Percentiles rank a stretch among this genome's conserved stretches.
These are phyloP conservation scores for Aotearoamyces nothofagi DNA, from an alignment of 2,329 filamentous ascomycete species.

Conservation along the genomic window DNA sequence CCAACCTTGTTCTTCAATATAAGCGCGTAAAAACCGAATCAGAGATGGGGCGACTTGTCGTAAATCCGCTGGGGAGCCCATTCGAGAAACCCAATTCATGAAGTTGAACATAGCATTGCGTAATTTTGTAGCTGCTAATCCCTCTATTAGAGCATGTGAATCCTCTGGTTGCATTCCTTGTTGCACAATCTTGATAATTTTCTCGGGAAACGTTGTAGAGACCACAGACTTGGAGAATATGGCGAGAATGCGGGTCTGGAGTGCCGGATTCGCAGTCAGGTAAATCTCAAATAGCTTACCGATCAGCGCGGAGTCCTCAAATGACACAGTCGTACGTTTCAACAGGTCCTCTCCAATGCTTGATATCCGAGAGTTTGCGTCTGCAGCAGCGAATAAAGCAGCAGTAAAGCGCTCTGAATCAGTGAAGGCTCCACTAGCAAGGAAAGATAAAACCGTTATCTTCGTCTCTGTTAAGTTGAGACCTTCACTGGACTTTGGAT, in stretches of 20 bases:
- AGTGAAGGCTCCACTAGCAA: constrained; percentile 74
- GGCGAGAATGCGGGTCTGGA: constrained; percentile 63
- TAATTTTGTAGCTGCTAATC: constrained; percentile 57
- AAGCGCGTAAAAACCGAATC: constrained; percentile 53
- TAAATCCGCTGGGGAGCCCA: constrained; percentile 47
- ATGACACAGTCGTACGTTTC: constrained; percentile 59
- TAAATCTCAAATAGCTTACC: constrained; percentile 58
- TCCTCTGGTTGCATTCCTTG: constrained; percentile 39
- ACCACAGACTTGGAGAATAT: constrained; percentile 63
- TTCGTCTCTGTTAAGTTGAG: constrained; percentile 58
- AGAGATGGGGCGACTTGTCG: constrained; percentile 50
- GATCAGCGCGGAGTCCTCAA: constrained; percentile 55
- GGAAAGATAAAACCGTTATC: constrained; percentile 49
- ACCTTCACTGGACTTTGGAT: constrained; percentile 39
- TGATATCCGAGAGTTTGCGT: constrained; percentile 65
- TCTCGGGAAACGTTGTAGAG: constrained; percentile 53
- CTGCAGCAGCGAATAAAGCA: constrained; percentile 69
- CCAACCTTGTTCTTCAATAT: constrained; percentile 74
- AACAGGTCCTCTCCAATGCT: constrained; percentile 80
- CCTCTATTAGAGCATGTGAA: constrained; percentile 17
- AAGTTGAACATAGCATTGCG: constrained; percentile 74
- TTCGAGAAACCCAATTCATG: constrained; percentile 71
- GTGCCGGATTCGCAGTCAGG: constrained; percentile 51
- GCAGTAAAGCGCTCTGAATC: constrained; percentile 75
- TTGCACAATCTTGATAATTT: constrained; percentile 55